Conservation (phyloP, 78 protist species). For the Salpingoeca rosetta region DNA sequence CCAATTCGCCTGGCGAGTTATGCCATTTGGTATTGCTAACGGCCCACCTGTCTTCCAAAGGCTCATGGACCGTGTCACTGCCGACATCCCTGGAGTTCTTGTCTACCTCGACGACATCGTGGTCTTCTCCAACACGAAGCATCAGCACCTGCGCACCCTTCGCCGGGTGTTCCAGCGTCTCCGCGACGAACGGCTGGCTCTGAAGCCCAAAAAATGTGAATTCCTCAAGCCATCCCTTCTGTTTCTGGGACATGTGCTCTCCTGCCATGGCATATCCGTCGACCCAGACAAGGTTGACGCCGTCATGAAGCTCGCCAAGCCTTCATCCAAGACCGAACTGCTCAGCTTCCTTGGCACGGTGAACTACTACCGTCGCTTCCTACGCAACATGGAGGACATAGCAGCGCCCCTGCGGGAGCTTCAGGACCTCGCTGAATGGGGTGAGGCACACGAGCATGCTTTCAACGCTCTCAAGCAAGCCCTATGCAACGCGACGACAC, state of each 20-base stretch:
- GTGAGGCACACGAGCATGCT: too few species aligned
- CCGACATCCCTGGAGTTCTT: neutral
- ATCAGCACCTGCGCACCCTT: slow-evolving; percentile 6
- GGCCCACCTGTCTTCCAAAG: slow-evolving; percentile 8
- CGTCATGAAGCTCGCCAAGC: neutral
- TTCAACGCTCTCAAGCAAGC: too few species aligned
- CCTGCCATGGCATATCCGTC: too few species aligned
- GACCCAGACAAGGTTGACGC: neutral
- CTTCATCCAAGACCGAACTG: neutral
- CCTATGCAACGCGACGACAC: too few species aligned
- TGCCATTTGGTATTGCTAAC: slow-evolving; percentile 33
- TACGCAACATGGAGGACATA: too few species aligned
- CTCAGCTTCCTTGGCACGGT: slow-evolving; percentile 5
- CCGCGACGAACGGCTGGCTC: neutral
- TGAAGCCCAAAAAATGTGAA: neutral
- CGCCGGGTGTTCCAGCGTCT: slow-evolving; percentile 6
- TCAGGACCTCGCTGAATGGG: too few species aligned
- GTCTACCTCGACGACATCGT: slow-evolving; percentile 38
- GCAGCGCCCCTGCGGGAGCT: too few species aligned
- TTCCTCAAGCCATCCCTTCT: neutral
- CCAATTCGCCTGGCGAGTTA: neutral
- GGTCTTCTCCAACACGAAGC: neutral
- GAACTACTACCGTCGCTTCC: slow-evolving; percentile 29
- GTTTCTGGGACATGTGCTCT: slow-evolving; percentile 19
- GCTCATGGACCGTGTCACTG: neutral